phyloP scores from a whole-genome alignment of 441 rosid species.

The Erysimum cheiri region DNA sequence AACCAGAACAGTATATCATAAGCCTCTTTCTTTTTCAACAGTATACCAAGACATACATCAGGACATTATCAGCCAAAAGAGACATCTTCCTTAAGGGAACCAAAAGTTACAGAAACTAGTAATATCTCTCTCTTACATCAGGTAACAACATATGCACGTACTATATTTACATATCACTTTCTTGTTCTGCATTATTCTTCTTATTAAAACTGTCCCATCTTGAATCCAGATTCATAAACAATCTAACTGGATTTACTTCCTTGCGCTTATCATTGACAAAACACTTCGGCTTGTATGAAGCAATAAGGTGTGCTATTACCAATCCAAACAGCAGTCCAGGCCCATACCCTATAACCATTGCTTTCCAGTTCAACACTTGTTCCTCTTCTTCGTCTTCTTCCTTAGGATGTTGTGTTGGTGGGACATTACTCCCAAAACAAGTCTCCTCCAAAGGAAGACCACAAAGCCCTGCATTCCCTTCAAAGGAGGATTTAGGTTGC shows the following conservation, averaged over 20 bases:
- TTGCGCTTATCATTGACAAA: neutral
- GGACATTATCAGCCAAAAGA: neutral
- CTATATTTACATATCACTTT: slow-evolving; percentile 15
- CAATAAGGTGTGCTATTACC: neutral
- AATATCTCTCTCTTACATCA: neutral
- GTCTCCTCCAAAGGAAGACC: slow-evolving; percentile 42
- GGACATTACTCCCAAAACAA: slow-evolving; percentile 34
- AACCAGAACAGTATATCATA: neutral
- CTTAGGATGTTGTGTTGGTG: neutral
- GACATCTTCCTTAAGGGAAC: neutral
- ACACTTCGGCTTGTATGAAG: slow-evolving; percentile 1
- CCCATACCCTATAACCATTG: slow-evolving; percentile 1
- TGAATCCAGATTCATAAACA: slow-evolving; percentile 24
- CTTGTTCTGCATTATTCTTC: neutral
- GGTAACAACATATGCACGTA: slow-evolving; percentile 1
- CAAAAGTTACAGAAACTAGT: slow-evolving; percentile 28
- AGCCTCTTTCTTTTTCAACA: slow-evolving; percentile 10
- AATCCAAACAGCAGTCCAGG: slow-evolving; percentile 16
- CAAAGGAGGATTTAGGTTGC: slow-evolving; percentile 40
- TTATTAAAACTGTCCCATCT: slow-evolving; percentile 32
- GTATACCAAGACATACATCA: neutral
- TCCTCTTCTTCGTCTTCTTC: slow-evolving; percentile 23
- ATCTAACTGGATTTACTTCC: slow-evolving; percentile 2
- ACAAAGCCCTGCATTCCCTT: slow-evolving; percentile 46
- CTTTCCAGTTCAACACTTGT: slow-evolving; percentile 21